Evolutionary conservation across 1,284 basidiomycete species (phyloP).

Genomic region (Mrakiaceae sp.): DNA sequence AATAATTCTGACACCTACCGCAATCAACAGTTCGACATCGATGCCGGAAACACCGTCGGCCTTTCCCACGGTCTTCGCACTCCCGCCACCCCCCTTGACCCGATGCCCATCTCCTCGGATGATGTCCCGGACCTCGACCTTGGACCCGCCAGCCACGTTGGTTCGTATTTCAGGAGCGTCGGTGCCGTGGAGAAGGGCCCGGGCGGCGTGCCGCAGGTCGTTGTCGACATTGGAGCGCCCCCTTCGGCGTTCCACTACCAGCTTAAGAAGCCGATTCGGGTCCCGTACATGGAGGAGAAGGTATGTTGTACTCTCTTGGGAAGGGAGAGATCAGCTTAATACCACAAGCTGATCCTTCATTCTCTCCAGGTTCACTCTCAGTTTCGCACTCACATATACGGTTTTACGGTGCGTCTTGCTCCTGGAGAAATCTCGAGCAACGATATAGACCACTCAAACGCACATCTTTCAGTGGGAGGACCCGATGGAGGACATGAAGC

Average conservation of each 20-base stretch:
- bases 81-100: slow-evolving; percentile 38
- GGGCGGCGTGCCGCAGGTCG: slow-evolving; percentile 25
- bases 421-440: no score
- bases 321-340: background rate
- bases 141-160: slow-evolving; percentile 20
- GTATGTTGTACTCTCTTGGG: background rate
- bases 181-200: slow-evolving; percentile 27
- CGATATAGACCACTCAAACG: no score
- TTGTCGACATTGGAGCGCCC: slow-evolving; percentile 46
- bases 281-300: slow-evolving; percentile 65
- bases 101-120: slow-evolving; percentile 25
- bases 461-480: slow-evolving; percentile 57
- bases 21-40: slow-evolving; percentile 51
- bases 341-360: background rate
- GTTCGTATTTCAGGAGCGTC: slow-evolving; percentile 28
- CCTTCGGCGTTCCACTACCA: slow-evolving; percentile 68
- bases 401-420: no score
- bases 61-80: slow-evolving; percentile 34
- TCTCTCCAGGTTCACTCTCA: slow-evolving; percentile 48
- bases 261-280: slow-evolving; percentile 31
- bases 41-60: slow-evolving; percentile 56
- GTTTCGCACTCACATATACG: slow-evolving; percentile 41
- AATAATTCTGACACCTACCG: background rate
- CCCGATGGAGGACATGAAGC: slow-evolving; percentile 61
- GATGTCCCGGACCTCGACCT: slow-evolving; percentile 34